Evolutionary conservation across 345 rosid genomes (phyloP), one percentile per base, ranked within the genome.

Genomic region (Gossypium arboreum): DNA sequence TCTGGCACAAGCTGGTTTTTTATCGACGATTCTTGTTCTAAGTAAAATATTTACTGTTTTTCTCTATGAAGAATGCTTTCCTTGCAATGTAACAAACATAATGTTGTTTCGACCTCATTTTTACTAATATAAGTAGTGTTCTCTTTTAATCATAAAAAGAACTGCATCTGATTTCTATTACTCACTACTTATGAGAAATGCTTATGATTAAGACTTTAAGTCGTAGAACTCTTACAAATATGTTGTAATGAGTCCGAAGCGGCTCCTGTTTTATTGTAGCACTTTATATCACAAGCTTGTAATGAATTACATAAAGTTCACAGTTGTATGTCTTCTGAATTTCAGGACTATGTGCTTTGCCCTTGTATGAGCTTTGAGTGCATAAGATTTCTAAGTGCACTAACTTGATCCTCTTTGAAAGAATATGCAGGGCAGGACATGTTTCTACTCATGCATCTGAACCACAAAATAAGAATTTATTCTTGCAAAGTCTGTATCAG

Each of bases 401-500:
- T 70, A 29, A 70, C 47, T 70, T 70, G 47, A 70, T 9, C 24
- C 3, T 78, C 47, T 80, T 34, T 80, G 68, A 72, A 72, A 61
- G 69, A 50, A 60, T 78, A 29, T 81, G 78, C 86, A 94, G 98
- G 99, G 64, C 67, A 52, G 98, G 97, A 73, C 79, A 74, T 76
- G 85, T 89, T 80, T 86, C 91, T 20, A 83, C 93, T 75, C 85
- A 82, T 54, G 78, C 80, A 65, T 85, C 89, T 55, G 93, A 85
- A 80, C 87, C 86, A 67, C 83, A 50, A 27, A 66, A 86, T 84
- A 92, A 82, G 83, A 94, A 94, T 76, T 73, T 93, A 67, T 94
- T 94, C 86, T 85, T 90, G 80, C 86, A 88, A 83, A 93, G 89
- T 82, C 79, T 94, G 85, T 81, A 83, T 41, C 91, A 89, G 68